These are phyloP conservation scores for Tolypocladium sp. DNA, from an alignment of 2,329 filamentous ascomycete species.

Conservation along the genomic window DNA sequence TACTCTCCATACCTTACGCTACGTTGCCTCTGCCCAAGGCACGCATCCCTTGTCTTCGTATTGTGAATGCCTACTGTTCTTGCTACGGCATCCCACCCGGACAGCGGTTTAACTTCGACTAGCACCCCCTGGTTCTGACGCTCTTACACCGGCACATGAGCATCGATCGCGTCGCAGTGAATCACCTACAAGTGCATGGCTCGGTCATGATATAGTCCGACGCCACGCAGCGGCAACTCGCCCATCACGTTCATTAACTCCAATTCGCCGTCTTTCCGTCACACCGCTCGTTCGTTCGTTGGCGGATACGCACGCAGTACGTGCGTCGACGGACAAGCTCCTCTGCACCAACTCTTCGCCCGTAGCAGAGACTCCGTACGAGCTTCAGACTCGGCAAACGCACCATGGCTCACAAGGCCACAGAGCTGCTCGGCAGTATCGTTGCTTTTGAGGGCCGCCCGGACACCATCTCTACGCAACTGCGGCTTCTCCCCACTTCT, in stretches of 20 bases:
- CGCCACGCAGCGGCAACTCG: background rate
- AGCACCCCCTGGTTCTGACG: background rate
- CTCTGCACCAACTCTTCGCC: background rate
- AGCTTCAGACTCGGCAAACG: background rate
- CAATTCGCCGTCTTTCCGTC: background rate
- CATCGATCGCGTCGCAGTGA: background rate
- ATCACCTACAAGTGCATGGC: background rate
- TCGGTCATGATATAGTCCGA: background rate
- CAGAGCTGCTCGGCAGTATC: conserved; percentile 34
- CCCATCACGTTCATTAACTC: background rate
- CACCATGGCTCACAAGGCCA: conserved; percentile 14
- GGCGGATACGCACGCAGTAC: background rate
- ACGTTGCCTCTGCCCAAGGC: background rate
- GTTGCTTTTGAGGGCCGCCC: conserved; percentile 51
- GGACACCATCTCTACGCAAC: conserved; percentile 47
- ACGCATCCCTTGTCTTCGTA: background rate
- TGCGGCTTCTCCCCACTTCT: conserved; percentile 50
- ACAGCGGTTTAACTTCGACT: background rate
- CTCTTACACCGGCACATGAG: background rate
- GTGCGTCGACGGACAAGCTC: background rate
- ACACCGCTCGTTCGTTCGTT: background rate
- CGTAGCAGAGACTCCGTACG: background rate
- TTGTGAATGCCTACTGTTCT: background rate
- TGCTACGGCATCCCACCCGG: background rate
- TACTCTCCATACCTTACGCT: background rate